These are phyloP conservation scores for Ballota nigra DNA, from an alignment of 257 asterid genomes.

Conservation along the genomic window DNA sequence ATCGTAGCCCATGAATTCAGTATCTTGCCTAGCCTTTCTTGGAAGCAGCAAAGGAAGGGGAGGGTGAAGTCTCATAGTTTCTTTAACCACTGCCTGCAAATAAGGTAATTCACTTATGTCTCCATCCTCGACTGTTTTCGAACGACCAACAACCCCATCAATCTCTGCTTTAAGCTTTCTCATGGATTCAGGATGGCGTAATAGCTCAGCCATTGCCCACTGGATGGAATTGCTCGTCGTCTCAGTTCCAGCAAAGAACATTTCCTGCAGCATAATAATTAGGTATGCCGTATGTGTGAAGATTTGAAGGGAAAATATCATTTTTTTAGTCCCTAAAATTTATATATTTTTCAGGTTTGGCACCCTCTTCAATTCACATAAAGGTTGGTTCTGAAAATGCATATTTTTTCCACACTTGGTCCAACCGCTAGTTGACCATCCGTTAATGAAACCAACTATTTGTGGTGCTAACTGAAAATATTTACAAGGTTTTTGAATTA, in stretches of 20 bases:
- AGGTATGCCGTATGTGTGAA: neutral
- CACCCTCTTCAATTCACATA: too few relatives aligned
- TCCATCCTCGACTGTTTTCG: slow-evolving; percentile 22
- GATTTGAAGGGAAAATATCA: too few relatives aligned
- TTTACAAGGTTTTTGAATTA: too few relatives aligned
- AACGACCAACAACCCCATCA: slow-evolving; percentile 13
- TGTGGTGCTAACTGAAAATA: too few relatives aligned
- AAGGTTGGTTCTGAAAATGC: too few relatives aligned
- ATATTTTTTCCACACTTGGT: too few relatives aligned
- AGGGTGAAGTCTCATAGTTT: slow-evolving; percentile 39
- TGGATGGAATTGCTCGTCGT: slow-evolving; percentile 30
- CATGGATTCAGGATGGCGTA: slow-evolving; percentile 33
- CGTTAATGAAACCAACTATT: too few relatives aligned
- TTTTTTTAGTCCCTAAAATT: too few relatives aligned
- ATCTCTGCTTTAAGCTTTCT: slow-evolving; percentile 28
- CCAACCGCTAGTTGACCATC: too few relatives aligned
- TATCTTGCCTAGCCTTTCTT: slow-evolving; percentile 32
- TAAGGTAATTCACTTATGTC: slow-evolving; percentile 30
- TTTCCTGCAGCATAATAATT: slow-evolving; percentile 26
- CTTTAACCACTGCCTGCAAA: slow-evolving; percentile 41
- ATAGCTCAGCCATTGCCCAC: slow-evolving; percentile 45
- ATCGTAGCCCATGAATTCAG: slow-evolving; percentile 37
- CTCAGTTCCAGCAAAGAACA: slow-evolving; percentile 34
- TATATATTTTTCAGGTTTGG: too few relatives aligned
- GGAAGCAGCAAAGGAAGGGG: slow-evolving; percentile 37